A percentile compares a stretch with the other conserved stretches of the same genome.
Evolutionary conservation across 2,329 filamentous ascomycete species (phyloP).

Genomic region (Scedosporium dehoogii): DNA sequence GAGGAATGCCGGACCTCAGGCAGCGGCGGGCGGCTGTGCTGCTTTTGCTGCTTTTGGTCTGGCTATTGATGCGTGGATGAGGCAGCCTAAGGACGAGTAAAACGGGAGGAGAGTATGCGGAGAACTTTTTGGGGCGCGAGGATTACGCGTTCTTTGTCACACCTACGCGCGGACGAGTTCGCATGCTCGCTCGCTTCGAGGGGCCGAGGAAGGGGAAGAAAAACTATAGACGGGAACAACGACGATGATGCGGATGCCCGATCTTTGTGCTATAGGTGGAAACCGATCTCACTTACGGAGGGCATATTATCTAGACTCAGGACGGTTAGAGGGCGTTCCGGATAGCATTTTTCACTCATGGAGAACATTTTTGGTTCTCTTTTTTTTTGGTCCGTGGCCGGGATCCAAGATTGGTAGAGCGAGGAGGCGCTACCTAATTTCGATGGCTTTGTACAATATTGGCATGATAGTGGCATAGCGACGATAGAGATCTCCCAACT

Average conservation of each 20-base stretch:
- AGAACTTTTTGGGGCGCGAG: not conserved
- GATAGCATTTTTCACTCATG: not conserved
- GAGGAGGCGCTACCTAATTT: not conserved
- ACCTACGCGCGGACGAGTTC: not conserved
- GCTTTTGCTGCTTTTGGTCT: conserved; percentile 90
- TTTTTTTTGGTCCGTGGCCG: not conserved
- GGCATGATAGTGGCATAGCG: not conserved
- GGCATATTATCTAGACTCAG: not conserved
- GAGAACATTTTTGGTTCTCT: not conserved
- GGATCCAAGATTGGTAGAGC: not conserved
- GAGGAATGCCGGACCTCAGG: conserved; percentile 79
- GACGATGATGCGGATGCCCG: not conserved
- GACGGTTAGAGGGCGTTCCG: not conserved
- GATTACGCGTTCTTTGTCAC: not conserved
- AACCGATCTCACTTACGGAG: not conserved
- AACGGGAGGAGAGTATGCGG: not conserved
- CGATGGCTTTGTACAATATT: not conserved
- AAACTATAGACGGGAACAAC: not conserved
- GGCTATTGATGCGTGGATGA: conserved; percentile 88
- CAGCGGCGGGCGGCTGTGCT: conserved; percentile 75
- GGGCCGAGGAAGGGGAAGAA: not conserved
- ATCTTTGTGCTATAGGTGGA: not conserved
- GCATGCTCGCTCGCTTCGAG: not conserved
- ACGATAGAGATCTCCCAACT: conserved; percentile 1
- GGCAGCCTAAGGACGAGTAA: conserved; percentile 58